Evolutionary conservation across 176 grass and related monocot genomes (phyloP).

Genomic region (Hordeum marinum): DNA sequence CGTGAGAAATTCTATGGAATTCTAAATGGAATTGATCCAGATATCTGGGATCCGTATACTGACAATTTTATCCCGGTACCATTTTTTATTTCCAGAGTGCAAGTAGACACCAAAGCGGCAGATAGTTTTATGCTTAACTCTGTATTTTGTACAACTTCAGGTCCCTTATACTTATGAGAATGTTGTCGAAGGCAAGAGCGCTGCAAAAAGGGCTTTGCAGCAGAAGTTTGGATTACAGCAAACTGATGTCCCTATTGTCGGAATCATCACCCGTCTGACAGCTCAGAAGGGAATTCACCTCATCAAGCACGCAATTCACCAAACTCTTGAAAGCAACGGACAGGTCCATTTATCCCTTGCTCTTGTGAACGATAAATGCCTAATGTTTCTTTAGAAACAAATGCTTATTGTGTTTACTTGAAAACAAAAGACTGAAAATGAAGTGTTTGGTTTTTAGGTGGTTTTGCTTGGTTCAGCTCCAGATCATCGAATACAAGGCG

Average conservation of each 20-base stretch:
- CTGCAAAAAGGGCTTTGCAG: slow-evolving; percentile 81
- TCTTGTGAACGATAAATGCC: slow-evolving; percentile 23
- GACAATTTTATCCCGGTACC: slow-evolving; percentile 53
- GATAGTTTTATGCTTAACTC: background rate
- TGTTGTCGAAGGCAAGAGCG: slow-evolving; percentile 75
- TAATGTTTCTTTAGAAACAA: background rate
- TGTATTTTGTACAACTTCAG: slow-evolving; percentile 26
- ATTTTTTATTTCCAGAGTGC: background rate
- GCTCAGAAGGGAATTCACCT: slow-evolving; percentile 98
- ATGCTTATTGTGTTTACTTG: background rate
- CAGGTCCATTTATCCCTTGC: slow-evolving; percentile 40
- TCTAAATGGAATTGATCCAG: slow-evolving; percentile 67
- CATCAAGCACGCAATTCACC: slow-evolving; percentile 78
- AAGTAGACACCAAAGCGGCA: background rate
- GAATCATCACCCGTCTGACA: slow-evolving; percentile 83
- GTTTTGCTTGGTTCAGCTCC: slow-evolving; percentile 90
- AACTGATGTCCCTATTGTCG: slow-evolving; percentile 70
- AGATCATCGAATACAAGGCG: slow-evolving; percentile 71
- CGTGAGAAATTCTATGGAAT: slow-evolving; percentile 54
- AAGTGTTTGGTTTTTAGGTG: slow-evolving; percentile 43
- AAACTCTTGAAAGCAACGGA: slow-evolving; percentile 64
- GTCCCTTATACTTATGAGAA: slow-evolving; percentile 76
- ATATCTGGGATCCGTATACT: slow-evolving; percentile 66
- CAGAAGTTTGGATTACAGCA: slow-evolving; percentile 69
- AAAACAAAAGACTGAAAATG: background rate